phyloP scores from a whole-genome alignment of 1,284 basidiomycete genomes.

The Melampsora americana region DNA sequence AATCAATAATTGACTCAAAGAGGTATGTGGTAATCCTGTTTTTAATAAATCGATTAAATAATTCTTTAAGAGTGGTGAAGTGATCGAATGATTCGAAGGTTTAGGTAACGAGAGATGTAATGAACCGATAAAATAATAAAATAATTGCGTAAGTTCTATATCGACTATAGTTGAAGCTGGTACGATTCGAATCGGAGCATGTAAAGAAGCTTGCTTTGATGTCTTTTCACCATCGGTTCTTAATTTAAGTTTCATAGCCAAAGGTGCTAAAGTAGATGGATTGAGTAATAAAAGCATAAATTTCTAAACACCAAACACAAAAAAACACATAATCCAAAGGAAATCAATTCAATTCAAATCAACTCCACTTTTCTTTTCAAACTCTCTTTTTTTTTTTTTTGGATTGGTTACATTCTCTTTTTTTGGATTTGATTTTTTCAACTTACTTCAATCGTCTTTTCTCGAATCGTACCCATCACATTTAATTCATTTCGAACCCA shows the following conservation, averaged over 20 bases:
- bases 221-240: conserved; percentile 16
- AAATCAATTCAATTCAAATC: no score
- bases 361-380: no score
- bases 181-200: conserved; percentile 12
- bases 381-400: no score
- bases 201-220: conserved; percentile 7
- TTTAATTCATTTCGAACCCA: conserved; percentile 35
- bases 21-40: conserved; percentile 20
- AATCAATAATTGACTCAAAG: conserved; percentile 10
- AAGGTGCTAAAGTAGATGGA: conserved; percentile 28
- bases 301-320: conserved; percentile 15
- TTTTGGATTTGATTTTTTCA: no score
- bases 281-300: conserved; percentile 31
- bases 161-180: conserved; percentile 17
- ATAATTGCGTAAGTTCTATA: conserved; percentile 13
- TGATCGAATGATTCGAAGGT: neutral
- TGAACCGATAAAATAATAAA: conserved; percentile 29
- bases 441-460: conserved; percentile 31
- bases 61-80: neutral
- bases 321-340: no score
- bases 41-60: conserved; percentile 1
- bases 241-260: conserved; percentile 21
- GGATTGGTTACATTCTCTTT: no score
- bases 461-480: conserved; percentile 35
- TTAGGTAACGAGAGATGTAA: neutral